phyloP scores from a whole-genome alignment of 495 filamentous ascomycete genomes.

The Recurvomyces mirabilis region DNA sequence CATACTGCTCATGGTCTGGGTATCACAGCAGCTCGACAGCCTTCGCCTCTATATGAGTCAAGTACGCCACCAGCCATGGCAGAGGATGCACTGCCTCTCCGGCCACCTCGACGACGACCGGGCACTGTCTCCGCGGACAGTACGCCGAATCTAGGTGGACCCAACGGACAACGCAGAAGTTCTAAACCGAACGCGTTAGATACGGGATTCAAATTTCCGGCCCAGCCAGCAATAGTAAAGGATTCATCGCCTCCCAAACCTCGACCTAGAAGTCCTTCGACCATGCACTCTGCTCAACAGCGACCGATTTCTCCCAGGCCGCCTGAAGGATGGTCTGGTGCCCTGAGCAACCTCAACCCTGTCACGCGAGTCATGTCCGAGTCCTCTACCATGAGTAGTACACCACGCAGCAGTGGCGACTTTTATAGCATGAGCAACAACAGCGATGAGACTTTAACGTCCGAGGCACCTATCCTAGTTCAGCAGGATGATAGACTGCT shows the following conservation, averaged over 20 bases:
- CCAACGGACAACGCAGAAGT: neutral
- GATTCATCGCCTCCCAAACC: slow-evolving; percentile 17
- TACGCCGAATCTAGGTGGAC: slow-evolving; percentile 14
- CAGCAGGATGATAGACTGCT: slow-evolving; percentile 44
- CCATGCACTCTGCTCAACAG: slow-evolving; percentile 20
- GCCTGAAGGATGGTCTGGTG: slow-evolving; percentile 24
- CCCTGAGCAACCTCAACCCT: slow-evolving; percentile 34
- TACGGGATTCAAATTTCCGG: slow-evolving; percentile 53
- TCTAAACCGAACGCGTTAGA: neutral
- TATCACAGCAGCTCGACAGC: slow-evolving; percentile 9
- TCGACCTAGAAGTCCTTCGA: slow-evolving; percentile 5
- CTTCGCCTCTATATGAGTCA: slow-evolving; percentile 21
- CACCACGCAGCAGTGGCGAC: slow-evolving; percentile 81
- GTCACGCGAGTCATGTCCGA: slow-evolving; percentile 64
- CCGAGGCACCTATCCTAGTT: slow-evolving; percentile 59
- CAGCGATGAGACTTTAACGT: slow-evolving; percentile 83
- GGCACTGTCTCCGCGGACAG: slow-evolving; percentile 14
- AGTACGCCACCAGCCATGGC: slow-evolving; percentile 7
- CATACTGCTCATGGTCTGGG: neutral
- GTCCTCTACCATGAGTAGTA: slow-evolving; percentile 48
- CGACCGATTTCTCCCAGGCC: slow-evolving; percentile 27
- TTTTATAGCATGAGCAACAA: slow-evolving; percentile 91
- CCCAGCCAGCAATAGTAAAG: slow-evolving; percentile 27
- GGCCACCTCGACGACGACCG: slow-evolving; percentile 8
- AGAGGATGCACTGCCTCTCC: slow-evolving; percentile 6